Conservation (phyloP, 495 filamentous ascomycete genomes). For the Penicillium nucicola region DNA sequence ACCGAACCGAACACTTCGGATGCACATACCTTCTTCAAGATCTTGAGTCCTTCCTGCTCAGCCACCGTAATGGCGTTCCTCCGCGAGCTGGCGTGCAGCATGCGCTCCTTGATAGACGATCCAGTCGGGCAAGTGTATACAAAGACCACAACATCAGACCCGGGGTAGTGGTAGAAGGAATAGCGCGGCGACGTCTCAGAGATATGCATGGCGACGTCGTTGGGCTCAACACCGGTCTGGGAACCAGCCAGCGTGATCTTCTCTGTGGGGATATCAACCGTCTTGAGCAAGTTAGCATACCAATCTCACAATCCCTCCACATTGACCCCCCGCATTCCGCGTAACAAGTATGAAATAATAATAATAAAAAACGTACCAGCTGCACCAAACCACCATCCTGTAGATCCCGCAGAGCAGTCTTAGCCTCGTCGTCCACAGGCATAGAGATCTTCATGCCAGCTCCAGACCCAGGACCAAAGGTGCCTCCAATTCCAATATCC, state of each 20-base stretch:
- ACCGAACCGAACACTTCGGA: not conserved
- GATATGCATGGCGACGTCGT: conserved; percentile 58
- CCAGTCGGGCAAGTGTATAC: conserved; percentile 87
- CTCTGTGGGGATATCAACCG: conserved; percentile 68
- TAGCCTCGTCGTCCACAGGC: conserved; percentile 64
- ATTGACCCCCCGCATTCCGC: conserved; percentile 1
- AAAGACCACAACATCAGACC: conserved; percentile 72
- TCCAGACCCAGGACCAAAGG: conserved; percentile 53
- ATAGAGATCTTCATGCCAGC: conserved; percentile 58
- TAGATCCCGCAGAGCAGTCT: conserved; percentile 60
- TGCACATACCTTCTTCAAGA: conserved; percentile 66
- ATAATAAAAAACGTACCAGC: conserved; percentile 66
- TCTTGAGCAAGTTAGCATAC: conserved; percentile 34
- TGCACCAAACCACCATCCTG: conserved; percentile 67
- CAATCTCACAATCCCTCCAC: conserved; percentile 12
- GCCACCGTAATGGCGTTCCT: conserved; percentile 66
- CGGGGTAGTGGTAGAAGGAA: conserved; percentile 77
- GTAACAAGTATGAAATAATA: not conserved
- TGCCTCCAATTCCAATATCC: conserved; percentile 53
- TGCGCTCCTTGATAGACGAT: conserved; percentile 84
- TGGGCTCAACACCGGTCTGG: conserved; percentile 46
- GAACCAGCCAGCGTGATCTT: conserved; percentile 68
- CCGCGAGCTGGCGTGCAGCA: conserved; percentile 89
- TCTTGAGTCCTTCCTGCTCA: conserved; percentile 64
- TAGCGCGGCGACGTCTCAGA: conserved; percentile 83